Evolutionary conservation across 2,329 filamentous ascomycete genomes (phyloP).

Genomic region (Colletotrichum sp.): DNA sequence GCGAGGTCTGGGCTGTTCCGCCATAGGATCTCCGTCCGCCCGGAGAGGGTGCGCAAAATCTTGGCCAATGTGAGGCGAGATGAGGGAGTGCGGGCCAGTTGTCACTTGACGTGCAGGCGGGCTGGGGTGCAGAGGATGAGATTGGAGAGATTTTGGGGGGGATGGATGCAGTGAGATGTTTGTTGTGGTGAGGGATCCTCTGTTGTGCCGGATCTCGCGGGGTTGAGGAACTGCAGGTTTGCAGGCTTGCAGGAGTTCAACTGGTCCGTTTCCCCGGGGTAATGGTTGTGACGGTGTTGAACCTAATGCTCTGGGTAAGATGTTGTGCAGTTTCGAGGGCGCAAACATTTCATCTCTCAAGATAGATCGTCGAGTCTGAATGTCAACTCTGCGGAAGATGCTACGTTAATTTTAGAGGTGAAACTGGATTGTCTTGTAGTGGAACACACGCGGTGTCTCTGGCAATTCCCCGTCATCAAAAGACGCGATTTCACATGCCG

Average conservation of each 20-base stretch:
- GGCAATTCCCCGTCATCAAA: background rate
- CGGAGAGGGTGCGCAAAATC: background rate
- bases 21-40: background rate
- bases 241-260: background rate
- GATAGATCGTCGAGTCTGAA: background rate
- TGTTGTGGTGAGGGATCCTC: background rate
- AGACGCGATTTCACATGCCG: background rate
- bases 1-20: background rate
- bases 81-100: background rate
- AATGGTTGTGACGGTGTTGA: background rate
- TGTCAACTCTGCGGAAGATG: background rate
- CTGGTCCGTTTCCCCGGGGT: background rate
- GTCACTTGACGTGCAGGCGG: slow-evolving; percentile 7
- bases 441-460: background rate
- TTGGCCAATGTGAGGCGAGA: background rate
- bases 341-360: too few species aligned
- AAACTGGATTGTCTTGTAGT: background rate
- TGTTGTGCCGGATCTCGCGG: background rate
- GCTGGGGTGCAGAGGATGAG: background rate
- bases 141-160: background rate
- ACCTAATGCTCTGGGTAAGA: too few species aligned
- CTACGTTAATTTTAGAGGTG: background rate
- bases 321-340: too few species aligned
- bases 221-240: background rate
- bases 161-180: background rate